These are phyloP conservation scores for Ziziphus jujuba DNA, from an alignment of 306 rosid species.

Conservation along the genomic window DNA sequence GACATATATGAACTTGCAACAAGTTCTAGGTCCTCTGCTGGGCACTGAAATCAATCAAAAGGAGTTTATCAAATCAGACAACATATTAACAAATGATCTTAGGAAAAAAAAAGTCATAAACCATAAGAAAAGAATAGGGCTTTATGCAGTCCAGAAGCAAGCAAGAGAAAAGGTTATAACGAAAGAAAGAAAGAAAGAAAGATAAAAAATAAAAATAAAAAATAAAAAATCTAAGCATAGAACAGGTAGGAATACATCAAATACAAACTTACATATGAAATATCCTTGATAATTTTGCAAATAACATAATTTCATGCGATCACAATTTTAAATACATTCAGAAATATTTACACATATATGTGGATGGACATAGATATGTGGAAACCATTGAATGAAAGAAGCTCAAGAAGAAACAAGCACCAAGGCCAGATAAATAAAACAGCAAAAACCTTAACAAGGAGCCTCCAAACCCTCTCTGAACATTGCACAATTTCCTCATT, in stretches of 20 bases:
- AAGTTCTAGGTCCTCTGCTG: conserved; percentile 67
- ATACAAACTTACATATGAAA: neutral
- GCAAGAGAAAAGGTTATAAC: neutral
- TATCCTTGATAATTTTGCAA: too few species aligned
- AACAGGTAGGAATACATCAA: neutral
- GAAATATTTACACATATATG: too few species aligned
- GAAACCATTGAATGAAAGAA: neutral
- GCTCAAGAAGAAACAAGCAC: neutral
- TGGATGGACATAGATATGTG: too few species aligned
- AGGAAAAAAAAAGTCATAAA: neutral
- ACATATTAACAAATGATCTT: conserved; percentile 3
- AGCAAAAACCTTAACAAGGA: conserved; percentile 78
- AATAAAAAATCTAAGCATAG: neutral
- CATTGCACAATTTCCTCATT: conserved; percentile 80
- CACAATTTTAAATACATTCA: neutral
- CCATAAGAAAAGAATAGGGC: neutral
- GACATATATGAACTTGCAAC: conserved; percentile 61
- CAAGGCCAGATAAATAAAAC: conserved; percentile 2
- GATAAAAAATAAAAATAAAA: neutral
- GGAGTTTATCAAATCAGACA: neutral
- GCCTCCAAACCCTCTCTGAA: conserved; percentile 97
- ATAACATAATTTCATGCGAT: too few species aligned
- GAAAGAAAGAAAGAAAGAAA: neutral
- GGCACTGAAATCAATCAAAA: conserved; percentile 48
- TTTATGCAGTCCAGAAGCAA: neutral